These are phyloP conservation scores for Pythium sp. DNA, from an alignment of 352 stramenopile species.

Conservation along the genomic window DNA sequence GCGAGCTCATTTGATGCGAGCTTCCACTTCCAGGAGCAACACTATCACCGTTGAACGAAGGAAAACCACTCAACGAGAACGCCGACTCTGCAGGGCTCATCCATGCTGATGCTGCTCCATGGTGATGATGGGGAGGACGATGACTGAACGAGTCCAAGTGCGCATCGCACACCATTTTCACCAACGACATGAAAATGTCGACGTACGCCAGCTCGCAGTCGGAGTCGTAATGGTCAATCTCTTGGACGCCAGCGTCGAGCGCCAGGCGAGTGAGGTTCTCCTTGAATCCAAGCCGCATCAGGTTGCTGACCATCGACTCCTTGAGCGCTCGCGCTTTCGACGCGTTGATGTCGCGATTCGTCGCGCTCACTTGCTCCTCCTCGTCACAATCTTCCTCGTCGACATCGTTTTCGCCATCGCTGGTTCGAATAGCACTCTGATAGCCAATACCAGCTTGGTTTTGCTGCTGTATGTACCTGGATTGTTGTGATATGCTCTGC, in stretches of 20 bases:
- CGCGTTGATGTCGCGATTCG: slow-evolving; percentile 56
- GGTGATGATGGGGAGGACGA: slow-evolving; percentile 1
- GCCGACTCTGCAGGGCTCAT: neutral
- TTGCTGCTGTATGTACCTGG: neutral
- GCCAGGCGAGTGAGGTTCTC: slow-evolving; percentile 38
- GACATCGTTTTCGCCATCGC: neutral
- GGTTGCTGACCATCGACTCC: slow-evolving; percentile 48
- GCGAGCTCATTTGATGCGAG: slow-evolving; percentile 19
- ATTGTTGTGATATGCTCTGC: neutral
- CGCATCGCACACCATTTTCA: slow-evolving; percentile 77
- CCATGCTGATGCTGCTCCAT: neutral
- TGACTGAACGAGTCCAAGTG: slow-evolving; percentile 39
- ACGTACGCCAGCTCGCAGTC: slow-evolving; percentile 77
- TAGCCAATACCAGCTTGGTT: neutral
- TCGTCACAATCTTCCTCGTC: neutral
- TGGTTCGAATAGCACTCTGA: neutral
- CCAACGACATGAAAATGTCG: slow-evolving; percentile 76
- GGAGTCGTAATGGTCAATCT: slow-evolving; percentile 67
- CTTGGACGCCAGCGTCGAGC: slow-evolving; percentile 54
- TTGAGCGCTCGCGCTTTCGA: slow-evolving; percentile 61
- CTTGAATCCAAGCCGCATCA: slow-evolving; percentile 48
- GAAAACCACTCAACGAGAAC: neutral
- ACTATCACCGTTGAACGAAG: neutral
- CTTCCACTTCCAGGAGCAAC: neutral
- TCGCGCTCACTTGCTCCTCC: slow-evolving; percentile 19